Conservation (phyloP, 2,329 filamentous ascomycete genomes). For the Sarocladiaceae sp. region DNA sequence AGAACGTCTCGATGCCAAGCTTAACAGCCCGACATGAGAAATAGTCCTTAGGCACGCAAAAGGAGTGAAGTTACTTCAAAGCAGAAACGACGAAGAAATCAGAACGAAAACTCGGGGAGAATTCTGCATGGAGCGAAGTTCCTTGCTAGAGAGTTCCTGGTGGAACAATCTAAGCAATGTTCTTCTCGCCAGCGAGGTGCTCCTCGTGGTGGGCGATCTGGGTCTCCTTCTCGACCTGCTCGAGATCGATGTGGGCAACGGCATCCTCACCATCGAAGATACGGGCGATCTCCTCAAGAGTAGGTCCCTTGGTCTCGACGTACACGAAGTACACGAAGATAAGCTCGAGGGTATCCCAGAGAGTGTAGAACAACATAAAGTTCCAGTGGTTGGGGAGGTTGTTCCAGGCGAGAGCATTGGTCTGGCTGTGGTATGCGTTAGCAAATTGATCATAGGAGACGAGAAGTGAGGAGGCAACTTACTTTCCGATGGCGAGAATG, state of each 20-base stretch:
- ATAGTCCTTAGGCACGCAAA: constrained; percentile 1
- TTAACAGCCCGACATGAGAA: neutral
- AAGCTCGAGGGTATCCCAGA: constrained; percentile 58
- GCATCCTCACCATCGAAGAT: constrained; percentile 66
- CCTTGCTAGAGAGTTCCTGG: neutral
- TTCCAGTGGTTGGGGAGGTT: constrained; percentile 57
- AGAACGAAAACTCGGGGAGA: neutral
- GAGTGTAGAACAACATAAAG: constrained; percentile 62
- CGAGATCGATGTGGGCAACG: constrained; percentile 49
- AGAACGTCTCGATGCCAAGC: neutral
- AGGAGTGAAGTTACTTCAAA: neutral
- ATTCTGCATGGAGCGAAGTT: too few species aligned
- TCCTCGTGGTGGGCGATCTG: constrained; percentile 22
- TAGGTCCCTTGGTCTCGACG: constrained; percentile 66
- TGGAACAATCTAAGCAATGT: neutral
- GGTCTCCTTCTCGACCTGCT: constrained; percentile 51
- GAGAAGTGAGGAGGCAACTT: constrained; percentile 24
- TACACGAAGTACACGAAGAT: constrained; percentile 63
- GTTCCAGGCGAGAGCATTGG: constrained; percentile 61
- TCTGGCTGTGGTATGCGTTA: constrained; percentile 39
- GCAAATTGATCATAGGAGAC: neutral
- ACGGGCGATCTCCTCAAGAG: constrained; percentile 54
- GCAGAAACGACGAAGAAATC: neutral
- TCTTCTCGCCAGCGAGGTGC: constrained; percentile 6
- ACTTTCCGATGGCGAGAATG: constrained; percentile 57